Base-by-base conservation (phyloP, 331 rosid genomes). In the Pyracantha coccinea region DNA sequence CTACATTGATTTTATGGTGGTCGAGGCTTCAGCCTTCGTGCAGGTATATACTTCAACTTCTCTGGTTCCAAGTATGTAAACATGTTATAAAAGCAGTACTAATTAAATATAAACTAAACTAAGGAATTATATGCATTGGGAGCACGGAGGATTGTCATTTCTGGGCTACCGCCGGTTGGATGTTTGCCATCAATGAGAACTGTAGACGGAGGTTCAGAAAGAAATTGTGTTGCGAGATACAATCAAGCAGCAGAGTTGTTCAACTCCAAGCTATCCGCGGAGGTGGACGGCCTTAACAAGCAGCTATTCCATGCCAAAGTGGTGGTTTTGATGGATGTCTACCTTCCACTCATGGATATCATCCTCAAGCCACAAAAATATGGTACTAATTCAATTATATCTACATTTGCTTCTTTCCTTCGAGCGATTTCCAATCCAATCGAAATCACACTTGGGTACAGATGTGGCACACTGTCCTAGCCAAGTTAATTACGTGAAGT, bases 241-340 rank as follows among this genome's bases (percentile, higher is more conserved):
- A 86, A 86, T 58, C 1, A 7, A 12, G 35, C 29, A 1, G 90
- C 87, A 3, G 8, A 66, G 13, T 0, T 64, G 2, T 83, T 82
- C 80, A 90, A 88, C 72, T 8, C 5, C 12, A 68, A 77, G 67
- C 74, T 90, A 69, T 24, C 84, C 2, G 6, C 77, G 0, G 71
- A 33, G 64, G 44, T 81, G 19, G 21, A 55, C 35, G 29, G 61
- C 14, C 64, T 81, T 0, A 74, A 50, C 58, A 23, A 2, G 10
- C 35, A 12, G 1, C 68, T 67, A 59, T 20, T 61, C 2, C 45
- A 53, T 41, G 85, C 57, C 21, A 64, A 77, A 23, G 10, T 91
- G 62, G 63, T 89, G 27, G 47, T 57, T 10, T 81, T 61, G 66
- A 5, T 85, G 60, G 84, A 89, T 74, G 73, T 79, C 2, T 87